Percentiles rank a stretch among this genome's conserved stretches.
These are phyloP conservation scores for Penicillium flavigenum DNA, from an alignment of 495 filamentous ascomycete genomes.

Conservation along the genomic window DNA sequence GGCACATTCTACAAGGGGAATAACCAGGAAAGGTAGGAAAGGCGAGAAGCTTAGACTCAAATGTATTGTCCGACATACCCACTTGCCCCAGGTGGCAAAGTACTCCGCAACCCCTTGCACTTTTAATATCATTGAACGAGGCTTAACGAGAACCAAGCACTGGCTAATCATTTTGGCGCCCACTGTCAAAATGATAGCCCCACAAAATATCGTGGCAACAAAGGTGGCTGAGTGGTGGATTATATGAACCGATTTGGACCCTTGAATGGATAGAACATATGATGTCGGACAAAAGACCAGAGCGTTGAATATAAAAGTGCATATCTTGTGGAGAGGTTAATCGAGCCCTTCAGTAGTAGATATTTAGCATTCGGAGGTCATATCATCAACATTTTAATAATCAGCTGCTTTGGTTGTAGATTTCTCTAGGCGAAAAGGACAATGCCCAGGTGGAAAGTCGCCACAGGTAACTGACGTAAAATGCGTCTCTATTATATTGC, in stretches of 20 bases:
- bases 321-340: neutral
- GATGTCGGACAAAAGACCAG: neutral
- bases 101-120: neutral
- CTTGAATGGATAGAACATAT: neutral
- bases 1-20: neutral
- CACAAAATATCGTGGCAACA: neutral
- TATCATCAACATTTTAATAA: neutral
- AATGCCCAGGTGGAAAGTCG: neutral
- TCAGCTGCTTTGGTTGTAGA: neutral
- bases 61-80: neutral
- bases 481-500: neutral
- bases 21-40: neutral
- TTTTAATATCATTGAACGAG: neutral
- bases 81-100: neutral
- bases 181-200: neutral
- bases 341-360: neutral
- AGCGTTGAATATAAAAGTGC: neutral
- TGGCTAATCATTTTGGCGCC: neutral
- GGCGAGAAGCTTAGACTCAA: neutral
- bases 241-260: neutral
- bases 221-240: neutral
- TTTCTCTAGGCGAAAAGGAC: neutral
- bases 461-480: slow-evolving; percentile 11
- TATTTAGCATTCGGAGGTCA: neutral
- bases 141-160: neutral